Evolutionary conservation across 352 stramenopile species (phyloP).

Genomic region (Phytophthora hybrid): DNA sequence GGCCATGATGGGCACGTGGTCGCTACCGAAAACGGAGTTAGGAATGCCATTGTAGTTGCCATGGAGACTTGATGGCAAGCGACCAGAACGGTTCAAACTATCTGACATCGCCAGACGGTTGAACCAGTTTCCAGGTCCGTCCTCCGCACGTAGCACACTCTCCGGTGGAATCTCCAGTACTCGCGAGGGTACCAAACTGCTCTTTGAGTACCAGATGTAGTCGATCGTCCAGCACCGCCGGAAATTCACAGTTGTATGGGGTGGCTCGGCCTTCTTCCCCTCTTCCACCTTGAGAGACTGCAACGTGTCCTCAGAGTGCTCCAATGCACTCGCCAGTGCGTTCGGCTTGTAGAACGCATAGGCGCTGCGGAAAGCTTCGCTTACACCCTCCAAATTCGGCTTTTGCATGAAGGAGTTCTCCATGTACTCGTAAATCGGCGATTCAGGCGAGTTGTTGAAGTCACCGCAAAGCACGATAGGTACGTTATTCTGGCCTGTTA

Average conservation of each 20-base stretch:
- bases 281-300: constrained; percentile 43
- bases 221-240: constrained; percentile 90
- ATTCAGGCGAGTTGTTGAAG: constrained; percentile 91
- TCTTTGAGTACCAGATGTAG: constrained; percentile 90
- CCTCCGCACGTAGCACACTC: constrained; percentile 69
- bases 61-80: constrained; percentile 66
- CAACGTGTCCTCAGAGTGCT: constrained; percentile 36
- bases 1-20: constrained; percentile 89
- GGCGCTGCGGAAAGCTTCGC: constrained; percentile 75
- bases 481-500: constrained; percentile 61
- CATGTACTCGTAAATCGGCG: constrained; percentile 90
- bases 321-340: constrained; percentile 42
- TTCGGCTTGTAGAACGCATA: constrained; percentile 78
- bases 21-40: constrained; percentile 85
- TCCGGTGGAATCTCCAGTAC: constrained; percentile 84
- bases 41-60: constrained; percentile 91
- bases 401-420: constrained; percentile 89
- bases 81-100: constrained; percentile 71
- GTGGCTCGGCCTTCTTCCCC: constrained; percentile 71
- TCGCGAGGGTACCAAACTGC: constrained; percentile 61
- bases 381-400: constrained; percentile 75
- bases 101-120: constrained; percentile 76
- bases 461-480: constrained; percentile 87
- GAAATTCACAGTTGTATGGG: constrained; percentile 89
- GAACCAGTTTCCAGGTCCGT: constrained; percentile 82